Conservation (phyloP, 768 basidiomycete species). For the Suillus plorans region DNA sequence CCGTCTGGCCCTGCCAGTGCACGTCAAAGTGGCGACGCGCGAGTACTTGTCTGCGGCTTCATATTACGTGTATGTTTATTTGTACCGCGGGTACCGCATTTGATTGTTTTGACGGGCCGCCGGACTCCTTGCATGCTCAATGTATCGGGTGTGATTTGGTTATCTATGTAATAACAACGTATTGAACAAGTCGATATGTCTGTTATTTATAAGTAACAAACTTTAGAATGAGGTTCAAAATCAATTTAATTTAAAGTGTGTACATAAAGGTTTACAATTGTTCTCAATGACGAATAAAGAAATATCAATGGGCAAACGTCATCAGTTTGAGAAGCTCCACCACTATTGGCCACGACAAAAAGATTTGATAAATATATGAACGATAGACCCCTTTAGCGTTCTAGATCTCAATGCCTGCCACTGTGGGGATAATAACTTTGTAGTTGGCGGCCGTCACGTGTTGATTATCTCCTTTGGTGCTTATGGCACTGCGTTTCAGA, state of each 20-base stretch:
- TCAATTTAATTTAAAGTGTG: not conserved
- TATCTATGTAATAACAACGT: not conserved
- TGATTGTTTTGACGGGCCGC: not conserved
- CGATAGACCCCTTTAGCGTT: not conserved
- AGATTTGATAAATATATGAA: not conserved
- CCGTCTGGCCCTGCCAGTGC: not conserved
- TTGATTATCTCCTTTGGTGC: not conserved
- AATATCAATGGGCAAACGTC: constrained; percentile 6
- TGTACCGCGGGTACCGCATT: constrained; percentile 2
- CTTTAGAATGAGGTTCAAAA: not conserved
- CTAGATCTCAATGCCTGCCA: not conserved
- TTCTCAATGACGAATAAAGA: not conserved
- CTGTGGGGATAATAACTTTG: not conserved
- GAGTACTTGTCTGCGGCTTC: not conserved
- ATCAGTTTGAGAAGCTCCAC: not conserved
- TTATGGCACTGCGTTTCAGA: not conserved
- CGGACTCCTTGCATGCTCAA: not conserved
- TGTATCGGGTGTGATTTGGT: too few relatives aligned
- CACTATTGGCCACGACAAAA: not conserved
- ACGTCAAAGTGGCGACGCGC: not conserved
- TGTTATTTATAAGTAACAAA: not conserved
- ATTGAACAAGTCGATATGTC: not conserved
- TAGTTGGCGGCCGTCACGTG: not conserved
- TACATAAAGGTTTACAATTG: constrained; percentile 3
- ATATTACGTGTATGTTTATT: not conserved